Base-by-base conservation (phyloP, 2,329 filamentous ascomycete species). In the Westerdykella aurantiaca region DNA sequence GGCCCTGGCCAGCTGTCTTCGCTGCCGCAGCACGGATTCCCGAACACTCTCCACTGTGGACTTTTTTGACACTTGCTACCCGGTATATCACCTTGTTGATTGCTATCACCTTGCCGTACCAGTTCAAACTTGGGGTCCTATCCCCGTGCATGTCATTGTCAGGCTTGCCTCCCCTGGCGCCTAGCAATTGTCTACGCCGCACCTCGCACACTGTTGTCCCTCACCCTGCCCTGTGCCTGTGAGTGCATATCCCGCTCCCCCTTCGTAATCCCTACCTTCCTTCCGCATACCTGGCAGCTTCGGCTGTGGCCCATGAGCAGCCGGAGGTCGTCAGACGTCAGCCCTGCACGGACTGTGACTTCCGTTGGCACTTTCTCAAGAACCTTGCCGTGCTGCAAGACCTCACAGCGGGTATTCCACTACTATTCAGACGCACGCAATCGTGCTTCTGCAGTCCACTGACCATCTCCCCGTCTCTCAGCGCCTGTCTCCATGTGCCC, bases 321-420 rank as follows among this genome's bases (percentile, higher is more conserved):
- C 63, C 60, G 60, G 56, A 60, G 49, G 46, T 52, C 46, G 55
- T 62, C 52, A 59, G 60, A 64, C 59, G 57, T 62, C 63, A 64
- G 58, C 55, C 59, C 61, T 67, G 63, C 61, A 67, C 61, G 60
- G 61, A 63, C 63, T 58, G 50, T 51, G 55, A 57, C 49, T 58
- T 63, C 57, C 58, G 58, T 64, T 58, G 56, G 53, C 58, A 49
- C 53, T 53, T 53, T 53, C 49, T 52, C 38, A 50, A 60, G 47
- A 61, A 57, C 61, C 59, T 58, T 61, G 59, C 55, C 47, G 14
- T 39, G 48, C 56, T 63, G 58, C 56, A 61, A 62, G 54, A 64
- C 54, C 53, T 57, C 50, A 55, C 52, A 51, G 55, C 58, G 51
- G 53, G 52, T 55, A 57, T 56, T 55, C 53, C 54, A 55, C 57